Evolutionary conservation across 1,284 basidiomycete species (phyloP).

Genomic region (Paramarasmius palmivorus): DNA sequence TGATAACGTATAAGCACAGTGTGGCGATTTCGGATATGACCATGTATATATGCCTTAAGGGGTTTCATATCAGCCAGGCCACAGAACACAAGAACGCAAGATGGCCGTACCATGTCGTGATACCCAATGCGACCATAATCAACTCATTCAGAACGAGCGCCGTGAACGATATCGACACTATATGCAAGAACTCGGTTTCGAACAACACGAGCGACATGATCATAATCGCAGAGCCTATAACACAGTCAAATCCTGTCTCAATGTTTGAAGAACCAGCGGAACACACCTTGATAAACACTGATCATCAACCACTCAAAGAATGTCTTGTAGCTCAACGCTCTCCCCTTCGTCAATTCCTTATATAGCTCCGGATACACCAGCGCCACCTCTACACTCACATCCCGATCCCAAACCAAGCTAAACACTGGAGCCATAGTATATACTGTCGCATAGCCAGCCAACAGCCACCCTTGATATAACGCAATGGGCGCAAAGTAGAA

Average conservation of each 20-base stretch:
- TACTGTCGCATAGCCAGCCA: slow-evolving; percentile 97
- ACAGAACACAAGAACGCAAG: neutral
- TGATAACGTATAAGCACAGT: slow-evolving; percentile 85
- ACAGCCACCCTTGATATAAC: slow-evolving; percentile 96
- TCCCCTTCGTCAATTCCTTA: slow-evolving; percentile 96
- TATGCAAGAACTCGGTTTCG: slow-evolving; percentile 97
- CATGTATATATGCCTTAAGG: slow-evolving; percentile 93
- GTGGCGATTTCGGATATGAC: slow-evolving; percentile 90
- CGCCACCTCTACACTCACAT: slow-evolving; percentile 95
- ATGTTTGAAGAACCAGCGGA: neutral
- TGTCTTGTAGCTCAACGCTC: slow-evolving; percentile 92
- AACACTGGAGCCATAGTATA: slow-evolving; percentile 99
- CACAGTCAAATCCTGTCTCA: neutral
- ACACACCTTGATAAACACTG: slow-evolving; percentile 91
- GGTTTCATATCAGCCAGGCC: slow-evolving; percentile 2
- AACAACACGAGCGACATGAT: slow-evolving; percentile 95
- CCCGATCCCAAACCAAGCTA: slow-evolving; percentile 92
- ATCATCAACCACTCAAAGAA: slow-evolving; percentile 99
- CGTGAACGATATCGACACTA: slow-evolving; percentile 97
- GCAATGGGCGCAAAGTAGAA: slow-evolving; percentile 99
- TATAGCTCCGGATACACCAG: slow-evolving; percentile 97
- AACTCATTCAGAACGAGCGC: slow-evolving; percentile 96
- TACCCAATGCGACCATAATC: slow-evolving; percentile 98
- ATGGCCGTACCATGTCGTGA: slow-evolving; percentile 85
- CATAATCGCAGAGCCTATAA: slow-evolving; percentile 93